These are phyloP conservation scores for Jaminaea rosea DNA, from an alignment of 1,284 basidiomycete species.

Conservation along the genomic window DNA sequence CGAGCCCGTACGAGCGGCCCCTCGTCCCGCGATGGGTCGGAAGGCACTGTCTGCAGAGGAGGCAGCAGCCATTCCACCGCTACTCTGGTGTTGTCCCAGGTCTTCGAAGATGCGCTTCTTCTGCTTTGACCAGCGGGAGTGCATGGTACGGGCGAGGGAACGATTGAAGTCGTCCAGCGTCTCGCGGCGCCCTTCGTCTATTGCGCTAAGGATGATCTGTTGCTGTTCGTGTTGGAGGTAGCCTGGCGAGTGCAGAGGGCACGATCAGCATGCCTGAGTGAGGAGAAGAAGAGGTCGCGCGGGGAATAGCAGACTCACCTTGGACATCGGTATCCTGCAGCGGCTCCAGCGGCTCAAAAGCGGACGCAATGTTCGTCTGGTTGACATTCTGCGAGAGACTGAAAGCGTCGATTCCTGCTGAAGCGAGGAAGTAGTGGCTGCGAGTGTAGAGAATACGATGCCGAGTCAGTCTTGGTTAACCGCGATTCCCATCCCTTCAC, in stretches of 20 bases:
- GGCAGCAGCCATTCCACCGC: slow-evolving; percentile 6
- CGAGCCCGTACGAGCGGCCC: background rate
- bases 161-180: slow-evolving; percentile 78
- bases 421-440: slow-evolving; percentile 60
- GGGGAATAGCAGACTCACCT: slow-evolving; percentile 7
- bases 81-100: slow-evolving; percentile 54
- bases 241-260: slow-evolving; percentile 48
- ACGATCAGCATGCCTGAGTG: background rate
- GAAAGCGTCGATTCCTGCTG: slow-evolving; percentile 78
- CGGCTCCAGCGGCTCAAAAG: slow-evolving; percentile 77
- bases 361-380: slow-evolving; percentile 69
- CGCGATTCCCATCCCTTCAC: no score
- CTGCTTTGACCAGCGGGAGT: slow-evolving; percentile 77
- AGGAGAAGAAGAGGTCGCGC: background rate
- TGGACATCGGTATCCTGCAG: slow-evolving; percentile 82
- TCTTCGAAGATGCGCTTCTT: slow-evolving; percentile 85
- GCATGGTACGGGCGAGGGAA: slow-evolving; percentile 64
- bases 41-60: background rate
- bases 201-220: slow-evolving; percentile 83
- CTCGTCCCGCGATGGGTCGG: background rate
- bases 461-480: no score
- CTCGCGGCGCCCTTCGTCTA: slow-evolving; percentile 76
- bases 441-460: background rate
- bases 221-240: slow-evolving; percentile 85
- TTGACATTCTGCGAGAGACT: slow-evolving; percentile 69